Evolutionary conservation across 148 eudicot species (phyloP).

Genomic region (Rhododendron griersonianum): DNA sequence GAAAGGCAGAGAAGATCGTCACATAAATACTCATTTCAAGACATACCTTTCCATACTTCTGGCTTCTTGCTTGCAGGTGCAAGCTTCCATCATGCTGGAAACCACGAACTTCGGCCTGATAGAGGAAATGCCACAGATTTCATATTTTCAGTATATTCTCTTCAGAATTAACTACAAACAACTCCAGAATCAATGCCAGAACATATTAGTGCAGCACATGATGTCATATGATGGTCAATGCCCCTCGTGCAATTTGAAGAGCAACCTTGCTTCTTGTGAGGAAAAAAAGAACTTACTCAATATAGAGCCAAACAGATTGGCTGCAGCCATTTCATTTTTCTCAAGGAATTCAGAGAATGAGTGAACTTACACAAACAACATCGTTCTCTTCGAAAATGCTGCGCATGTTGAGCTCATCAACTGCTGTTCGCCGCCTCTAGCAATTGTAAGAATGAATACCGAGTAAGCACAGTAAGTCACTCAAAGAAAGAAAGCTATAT

Average conservation of each 20-base stretch:
- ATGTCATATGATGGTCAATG: background rate
- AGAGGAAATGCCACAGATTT: background rate
- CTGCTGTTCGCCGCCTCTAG: constrained; percentile 85
- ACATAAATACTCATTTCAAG: background rate
- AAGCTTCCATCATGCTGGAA: constrained; percentile 80
- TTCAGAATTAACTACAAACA: background rate
- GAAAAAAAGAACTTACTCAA: background rate
- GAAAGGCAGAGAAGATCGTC: background rate
- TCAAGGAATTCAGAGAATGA: background rate
- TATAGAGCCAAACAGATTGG: constrained; percentile 3
- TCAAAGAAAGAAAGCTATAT: background rate
- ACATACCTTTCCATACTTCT: constrained; percentile 92
- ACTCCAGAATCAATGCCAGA: background rate
- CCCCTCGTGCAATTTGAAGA: background rate
- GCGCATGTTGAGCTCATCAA: constrained; percentile 94
- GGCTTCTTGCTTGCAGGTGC: constrained; percentile 93
- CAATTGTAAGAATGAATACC: constrained; percentile 12
- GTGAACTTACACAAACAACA: constrained; percentile 76
- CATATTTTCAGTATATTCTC: background rate
- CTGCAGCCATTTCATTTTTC: background rate
- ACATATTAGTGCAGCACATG: background rate
- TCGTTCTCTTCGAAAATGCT: constrained; percentile 82
- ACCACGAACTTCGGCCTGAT: constrained; percentile 89
- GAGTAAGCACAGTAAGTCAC: background rate
- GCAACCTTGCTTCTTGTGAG: background rate